These are phyloP conservation scores for Penicillium occitanis DNA, from an alignment of 2,329 filamentous ascomycete genomes.

Conservation along the genomic window DNA sequence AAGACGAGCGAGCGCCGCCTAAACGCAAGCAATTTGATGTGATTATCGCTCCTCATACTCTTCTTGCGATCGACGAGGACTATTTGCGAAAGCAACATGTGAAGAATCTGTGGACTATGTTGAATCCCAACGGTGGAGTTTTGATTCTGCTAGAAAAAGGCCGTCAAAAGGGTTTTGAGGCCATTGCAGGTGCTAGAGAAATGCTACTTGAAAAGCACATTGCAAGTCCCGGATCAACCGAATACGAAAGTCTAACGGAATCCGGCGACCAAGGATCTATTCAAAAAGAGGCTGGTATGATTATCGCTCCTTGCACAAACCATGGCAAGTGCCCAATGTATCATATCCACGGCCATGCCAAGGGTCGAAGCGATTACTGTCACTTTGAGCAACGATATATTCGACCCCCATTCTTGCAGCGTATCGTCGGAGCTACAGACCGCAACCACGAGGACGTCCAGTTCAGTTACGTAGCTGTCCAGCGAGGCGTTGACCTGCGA, in stretches of 20 bases:
- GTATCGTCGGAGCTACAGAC: slow-evolving; percentile 64
- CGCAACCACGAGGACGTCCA: slow-evolving; percentile 86
- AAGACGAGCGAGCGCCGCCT: slow-evolving; percentile 55
- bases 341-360: slow-evolving; percentile 63
- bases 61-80: slow-evolving; percentile 74
- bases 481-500: slow-evolving; percentile 68
- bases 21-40: slow-evolving; percentile 80
- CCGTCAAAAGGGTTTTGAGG: slow-evolving; percentile 86
- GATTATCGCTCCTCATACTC: slow-evolving; percentile 81
- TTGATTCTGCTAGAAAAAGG: slow-evolving; percentile 89
- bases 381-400: slow-evolving; percentile 88
- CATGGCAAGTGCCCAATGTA: slow-evolving; percentile 91
- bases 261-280: slow-evolving; percentile 30
- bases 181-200: slow-evolving; percentile 79
- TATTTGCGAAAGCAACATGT: slow-evolving; percentile 75
- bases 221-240: slow-evolving; percentile 54
- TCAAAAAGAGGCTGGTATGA: slow-evolving; percentile 61
- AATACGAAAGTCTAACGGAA: slow-evolving; percentile 41
- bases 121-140: slow-evolving; percentile 81
- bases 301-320: slow-evolving; percentile 74
- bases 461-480: slow-evolving; percentile 85
- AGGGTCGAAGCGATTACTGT: slow-evolving; percentile 84
- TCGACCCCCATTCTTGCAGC: slow-evolving; percentile 77
- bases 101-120: slow-evolving; percentile 84
- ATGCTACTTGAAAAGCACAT: slow-evolving; percentile 76